These are phyloP conservation scores for Solanum piurae DNA, from an alignment of 257 asterid genomes.

Conservation along the genomic window DNA sequence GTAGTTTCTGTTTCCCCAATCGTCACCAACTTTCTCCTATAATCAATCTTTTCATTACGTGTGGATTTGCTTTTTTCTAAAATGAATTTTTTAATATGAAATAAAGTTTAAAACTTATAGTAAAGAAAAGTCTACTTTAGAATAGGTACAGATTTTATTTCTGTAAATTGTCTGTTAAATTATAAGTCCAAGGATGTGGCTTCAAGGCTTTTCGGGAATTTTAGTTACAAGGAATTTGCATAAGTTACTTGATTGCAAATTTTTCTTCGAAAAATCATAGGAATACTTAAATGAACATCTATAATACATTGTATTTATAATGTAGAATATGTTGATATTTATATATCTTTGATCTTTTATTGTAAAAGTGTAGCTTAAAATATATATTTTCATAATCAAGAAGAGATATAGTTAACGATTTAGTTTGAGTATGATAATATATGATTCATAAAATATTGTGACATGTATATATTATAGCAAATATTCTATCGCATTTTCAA, in stretches of 20 bases:
- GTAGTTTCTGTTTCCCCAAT: not conserved
- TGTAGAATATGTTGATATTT: not conserved
- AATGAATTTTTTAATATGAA: not conserved
- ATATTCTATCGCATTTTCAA: not conserved
- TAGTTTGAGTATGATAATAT: not conserved
- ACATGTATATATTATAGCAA: not conserved
- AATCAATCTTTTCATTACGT: not conserved
- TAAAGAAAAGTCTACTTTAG: not conserved
- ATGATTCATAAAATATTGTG: not conserved
- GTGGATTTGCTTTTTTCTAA: not conserved
- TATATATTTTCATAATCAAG: not conserved
- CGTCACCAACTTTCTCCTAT: not conserved
- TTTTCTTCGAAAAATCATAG: accelerated
- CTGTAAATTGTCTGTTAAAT: too few relatives aligned
- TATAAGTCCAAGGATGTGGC: too few relatives aligned
- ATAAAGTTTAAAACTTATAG: not conserved
- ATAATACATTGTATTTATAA: not conserved
- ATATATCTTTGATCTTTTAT: not conserved
- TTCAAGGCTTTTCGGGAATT: not conserved
- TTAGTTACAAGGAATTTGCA: not conserved
- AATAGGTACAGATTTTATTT: not conserved
- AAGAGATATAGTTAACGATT: not conserved
- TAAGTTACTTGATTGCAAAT: not conserved
- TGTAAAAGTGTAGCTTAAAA: not conserved
- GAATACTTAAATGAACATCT: not conserved